Evolutionary conservation across 228 moss, liverwort and hornwort genomes (phyloP).

Genomic region (Sphagnum magellanicum): DNA sequence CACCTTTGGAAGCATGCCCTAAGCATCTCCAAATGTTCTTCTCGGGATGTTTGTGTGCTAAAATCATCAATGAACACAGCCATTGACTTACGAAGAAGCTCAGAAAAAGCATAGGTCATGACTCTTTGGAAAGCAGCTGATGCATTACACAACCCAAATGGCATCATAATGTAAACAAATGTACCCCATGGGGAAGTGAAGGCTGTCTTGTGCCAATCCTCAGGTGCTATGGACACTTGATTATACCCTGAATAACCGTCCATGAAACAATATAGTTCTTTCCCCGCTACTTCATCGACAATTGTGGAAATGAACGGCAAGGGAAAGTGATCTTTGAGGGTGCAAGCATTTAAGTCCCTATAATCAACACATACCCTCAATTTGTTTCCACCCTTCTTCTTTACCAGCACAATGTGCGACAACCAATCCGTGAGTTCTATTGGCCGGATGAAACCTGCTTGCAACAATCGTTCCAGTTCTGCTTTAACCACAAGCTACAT

Average conservation of each 20-base stretch:
- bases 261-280: conserved; percentile 9
- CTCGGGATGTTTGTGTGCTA: not conserved
- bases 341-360: not conserved
- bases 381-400: not conserved
- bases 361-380: conserved; percentile 2
- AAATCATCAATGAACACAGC: conserved; percentile 17
- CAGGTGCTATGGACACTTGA: not conserved
- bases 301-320: conserved; percentile 1
- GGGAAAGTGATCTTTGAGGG: conserved; percentile 3
- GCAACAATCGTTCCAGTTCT: conserved; percentile 1
- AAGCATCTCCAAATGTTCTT: not conserved
- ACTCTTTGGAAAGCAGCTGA: conserved; percentile 1
- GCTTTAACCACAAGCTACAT: conserved; percentile 2
- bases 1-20: conserved; percentile 1
- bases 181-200: conserved; percentile 2
- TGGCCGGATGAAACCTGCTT: conserved; percentile 2
- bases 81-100: conserved; percentile 4
- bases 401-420: not conserved
- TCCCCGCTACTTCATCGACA: not conserved
- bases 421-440: conserved; percentile 3
- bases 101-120: conserved; percentile 1
- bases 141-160: conserved; percentile 10
- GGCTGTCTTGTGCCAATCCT: conserved; percentile 4
- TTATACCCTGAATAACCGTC: conserved; percentile 7
- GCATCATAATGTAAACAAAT: conserved; percentile 3